Evolutionary conservation across 2,329 filamentous ascomycete species (phyloP).

Genomic region (Trichoderma breve): DNA sequence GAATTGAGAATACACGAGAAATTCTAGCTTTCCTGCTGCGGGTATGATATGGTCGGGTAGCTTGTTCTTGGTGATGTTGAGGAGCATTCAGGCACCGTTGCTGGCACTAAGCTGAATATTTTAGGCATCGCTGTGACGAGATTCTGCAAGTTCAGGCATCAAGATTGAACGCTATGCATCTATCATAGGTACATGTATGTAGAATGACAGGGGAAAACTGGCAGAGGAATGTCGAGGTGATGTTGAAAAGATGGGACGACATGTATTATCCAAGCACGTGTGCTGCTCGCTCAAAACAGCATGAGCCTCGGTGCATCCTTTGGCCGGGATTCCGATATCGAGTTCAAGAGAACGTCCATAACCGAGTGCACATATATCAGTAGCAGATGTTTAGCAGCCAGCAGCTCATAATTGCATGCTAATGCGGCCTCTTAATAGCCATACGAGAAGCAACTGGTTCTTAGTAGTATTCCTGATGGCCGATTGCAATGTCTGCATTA

Average conservation of each 20-base stretch:
- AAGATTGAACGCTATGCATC: background rate
- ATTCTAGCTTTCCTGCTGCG: background rate
- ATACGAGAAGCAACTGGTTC: background rate
- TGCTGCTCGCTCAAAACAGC: background rate
- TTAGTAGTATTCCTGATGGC: background rate
- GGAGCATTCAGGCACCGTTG: background rate
- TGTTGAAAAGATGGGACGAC: background rate
- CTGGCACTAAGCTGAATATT: background rate
- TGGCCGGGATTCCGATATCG: background rate
- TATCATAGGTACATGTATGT: too few relatives aligned
- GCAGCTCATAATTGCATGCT: background rate
- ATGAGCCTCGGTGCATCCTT: background rate
- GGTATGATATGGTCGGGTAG: background rate
- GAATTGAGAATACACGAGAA: background rate
- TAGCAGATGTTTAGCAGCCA: background rate
- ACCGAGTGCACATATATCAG: background rate
- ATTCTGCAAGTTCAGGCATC: background rate
- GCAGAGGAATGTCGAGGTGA: background rate
- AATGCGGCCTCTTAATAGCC: background rate
- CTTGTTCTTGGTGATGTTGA: background rate
- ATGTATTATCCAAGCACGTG: background rate
- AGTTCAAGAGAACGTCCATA: background rate
- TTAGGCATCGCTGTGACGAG: background rate
- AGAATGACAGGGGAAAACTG: background rate
- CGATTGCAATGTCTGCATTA: too few relatives aligned